Conservation (phyloP, 2,329 filamentous ascomycete species). For the Cercospora zeina region DNA sequence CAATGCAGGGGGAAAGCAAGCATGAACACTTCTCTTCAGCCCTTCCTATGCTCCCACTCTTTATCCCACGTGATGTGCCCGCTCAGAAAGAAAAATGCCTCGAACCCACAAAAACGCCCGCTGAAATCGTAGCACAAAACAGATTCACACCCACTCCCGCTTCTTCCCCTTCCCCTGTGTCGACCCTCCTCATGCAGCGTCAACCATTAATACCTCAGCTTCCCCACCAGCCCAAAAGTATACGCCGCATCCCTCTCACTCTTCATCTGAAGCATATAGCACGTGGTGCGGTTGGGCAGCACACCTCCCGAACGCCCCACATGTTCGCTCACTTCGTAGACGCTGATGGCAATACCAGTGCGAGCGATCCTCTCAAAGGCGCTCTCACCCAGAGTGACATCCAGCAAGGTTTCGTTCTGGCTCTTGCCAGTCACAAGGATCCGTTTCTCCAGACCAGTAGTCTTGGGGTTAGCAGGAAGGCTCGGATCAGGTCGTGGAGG, state of each 20-base stretch:
- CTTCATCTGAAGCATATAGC: slow-evolving; percentile 62
- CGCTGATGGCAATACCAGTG: slow-evolving; percentile 82
- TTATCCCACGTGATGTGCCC: not conserved
- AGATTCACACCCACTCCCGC: not conserved
- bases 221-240: slow-evolving; percentile 52
- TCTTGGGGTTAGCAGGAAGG: slow-evolving; percentile 42
- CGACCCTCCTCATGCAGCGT: not conserved
- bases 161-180: not conserved
- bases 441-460: slow-evolving; percentile 71
- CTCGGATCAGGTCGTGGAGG: slow-evolving; percentile 54
- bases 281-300: slow-evolving; percentile 54
- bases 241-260: slow-evolving; percentile 52
- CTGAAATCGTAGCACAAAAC: slow-evolving; percentile 1
- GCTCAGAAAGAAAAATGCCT: not conserved
- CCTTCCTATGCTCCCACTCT: not conserved
- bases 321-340: slow-evolving; percentile 67
- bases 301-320: slow-evolving; percentile 60
- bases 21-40: not conserved
- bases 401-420: slow-evolving; percentile 68
- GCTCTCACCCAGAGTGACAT: slow-evolving; percentile 79
- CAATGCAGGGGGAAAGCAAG: not conserved
- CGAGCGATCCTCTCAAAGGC: slow-evolving; percentile 82
- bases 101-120: not conserved
- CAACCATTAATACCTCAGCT: slow-evolving; percentile 48
- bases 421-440: slow-evolving; percentile 75